phyloP scores from a whole-genome alignment of 202 grass and related monocot genomes.

The Sporobolus alterniflorus region DNA sequence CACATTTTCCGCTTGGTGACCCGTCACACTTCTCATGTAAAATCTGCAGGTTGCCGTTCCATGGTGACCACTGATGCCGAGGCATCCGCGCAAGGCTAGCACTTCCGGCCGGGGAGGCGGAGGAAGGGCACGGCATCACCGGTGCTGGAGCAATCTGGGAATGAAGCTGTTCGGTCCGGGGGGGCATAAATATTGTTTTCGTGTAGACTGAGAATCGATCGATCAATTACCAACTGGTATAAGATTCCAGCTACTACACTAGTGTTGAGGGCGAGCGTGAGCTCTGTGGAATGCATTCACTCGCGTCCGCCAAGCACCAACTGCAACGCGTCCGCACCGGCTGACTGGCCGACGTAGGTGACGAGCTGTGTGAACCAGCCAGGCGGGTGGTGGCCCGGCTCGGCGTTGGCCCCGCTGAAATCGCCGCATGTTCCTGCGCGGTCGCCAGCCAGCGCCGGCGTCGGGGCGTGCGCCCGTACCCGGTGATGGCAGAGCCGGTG shows the following conservation, averaged over 20 bases:
- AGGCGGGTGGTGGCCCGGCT: background rate
- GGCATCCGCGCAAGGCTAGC: background rate
- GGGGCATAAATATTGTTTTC: constrained; percentile 15
- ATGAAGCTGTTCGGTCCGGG: constrained; percentile 70
- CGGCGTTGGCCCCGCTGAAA: too few relatives aligned
- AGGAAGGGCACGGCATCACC: background rate
- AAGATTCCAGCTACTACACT: background rate
- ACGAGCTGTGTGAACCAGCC: too few relatives aligned
- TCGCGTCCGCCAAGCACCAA: too few relatives aligned
- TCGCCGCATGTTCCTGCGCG: too few relatives aligned
- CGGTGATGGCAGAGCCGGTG: too few relatives aligned
- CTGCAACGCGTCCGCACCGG: too few relatives aligned
- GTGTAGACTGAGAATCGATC: background rate
- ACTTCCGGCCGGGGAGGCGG: too few relatives aligned
- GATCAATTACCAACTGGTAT: background rate
- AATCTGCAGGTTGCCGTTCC: constrained; percentile 10
- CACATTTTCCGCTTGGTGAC: background rate
- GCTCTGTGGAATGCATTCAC: too few relatives aligned
- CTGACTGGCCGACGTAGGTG: too few relatives aligned
- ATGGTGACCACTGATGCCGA: background rate
- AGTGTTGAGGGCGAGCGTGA: too few relatives aligned
- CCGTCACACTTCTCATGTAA: background rate
- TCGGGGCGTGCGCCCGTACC: too few relatives aligned
- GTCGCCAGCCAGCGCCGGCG: too few relatives aligned
- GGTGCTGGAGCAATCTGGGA: constrained; percentile 29